Percentiles rank a stretch among this genome's conserved stretches.
These are phyloP conservation scores for Fabrea salina DNA, from an alignment of 169 alveolate genomes.

Conservation along the genomic window DNA sequence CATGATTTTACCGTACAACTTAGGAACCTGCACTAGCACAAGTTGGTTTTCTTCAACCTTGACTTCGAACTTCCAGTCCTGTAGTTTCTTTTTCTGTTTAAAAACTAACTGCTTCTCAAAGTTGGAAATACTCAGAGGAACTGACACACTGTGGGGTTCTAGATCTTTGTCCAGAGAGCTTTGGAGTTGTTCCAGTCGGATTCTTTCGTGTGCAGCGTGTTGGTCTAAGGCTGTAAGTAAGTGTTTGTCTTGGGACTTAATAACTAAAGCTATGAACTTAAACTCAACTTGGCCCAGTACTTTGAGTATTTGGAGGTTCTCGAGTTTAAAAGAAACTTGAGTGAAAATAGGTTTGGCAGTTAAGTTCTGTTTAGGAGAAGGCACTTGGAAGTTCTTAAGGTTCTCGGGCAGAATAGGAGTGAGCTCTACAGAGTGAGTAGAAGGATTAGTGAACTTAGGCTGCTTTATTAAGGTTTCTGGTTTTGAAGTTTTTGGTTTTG, in stretches of 20 bases:
- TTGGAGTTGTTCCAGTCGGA: slow-evolving; percentile 22
- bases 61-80: neutral
- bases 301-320: neutral
- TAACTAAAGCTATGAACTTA: neutral
- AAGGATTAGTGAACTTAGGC: neutral
- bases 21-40: slow-evolving; percentile 12
- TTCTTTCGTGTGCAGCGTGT: slow-evolving; percentile 50
- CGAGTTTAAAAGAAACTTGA: neutral
- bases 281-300: slow-evolving; percentile 21
- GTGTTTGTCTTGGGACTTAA: neutral
- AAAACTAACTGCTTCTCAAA: neutral
- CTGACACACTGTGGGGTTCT: neutral
- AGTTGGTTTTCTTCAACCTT: neutral
- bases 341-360: neutral
- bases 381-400: neutral
- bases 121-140: neutral
- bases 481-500: neutral
- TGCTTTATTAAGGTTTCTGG: neutral
- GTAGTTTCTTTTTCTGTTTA: neutral
- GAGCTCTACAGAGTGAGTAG: neutral
- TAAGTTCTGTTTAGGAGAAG: neutral
- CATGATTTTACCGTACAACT: neutral
- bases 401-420: neutral
- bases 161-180: neutral
- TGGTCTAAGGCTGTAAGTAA: slow-evolving; percentile 32